Conservation (phyloP, 1,284 basidiomycete genomes). For the Rhizoctonia solani region DNA sequence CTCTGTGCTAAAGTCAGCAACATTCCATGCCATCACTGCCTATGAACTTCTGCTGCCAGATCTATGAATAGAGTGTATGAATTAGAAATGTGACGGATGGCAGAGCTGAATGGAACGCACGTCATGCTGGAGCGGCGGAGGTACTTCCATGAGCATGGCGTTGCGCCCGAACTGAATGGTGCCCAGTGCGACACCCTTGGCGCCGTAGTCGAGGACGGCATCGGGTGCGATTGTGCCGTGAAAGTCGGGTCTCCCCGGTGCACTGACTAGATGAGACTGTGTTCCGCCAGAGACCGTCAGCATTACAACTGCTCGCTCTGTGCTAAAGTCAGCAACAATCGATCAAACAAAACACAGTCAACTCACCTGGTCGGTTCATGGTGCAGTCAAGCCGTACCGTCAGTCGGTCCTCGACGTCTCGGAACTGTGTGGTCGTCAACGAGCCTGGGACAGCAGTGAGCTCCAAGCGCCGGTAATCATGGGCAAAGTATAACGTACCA, state of each 20-base stretch:
- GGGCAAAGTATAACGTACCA: slow-evolving; percentile 1
- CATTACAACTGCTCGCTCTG: background rate
- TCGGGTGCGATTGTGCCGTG: slow-evolving; percentile 26
- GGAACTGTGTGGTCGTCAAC: slow-evolving; percentile 30
- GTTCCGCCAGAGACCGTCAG: slow-evolving; percentile 31
- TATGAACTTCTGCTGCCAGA: slow-evolving; percentile 28
- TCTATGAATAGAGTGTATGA: background rate
- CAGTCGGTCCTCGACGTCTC: slow-evolving; percentile 28
- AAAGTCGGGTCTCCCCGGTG: slow-evolving; percentile 27
- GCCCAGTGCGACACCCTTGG: slow-evolving; percentile 25
- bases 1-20: background rate
- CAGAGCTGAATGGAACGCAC: background rate
- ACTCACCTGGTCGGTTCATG: slow-evolving; percentile 28
- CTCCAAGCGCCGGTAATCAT: slow-evolving; percentile 3
- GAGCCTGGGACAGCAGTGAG: slow-evolving; percentile 1
- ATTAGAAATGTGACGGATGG: background rate
- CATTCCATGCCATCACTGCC: slow-evolving; percentile 30
- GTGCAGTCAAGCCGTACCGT: slow-evolving; percentile 31
- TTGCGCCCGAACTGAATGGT: slow-evolving; percentile 26
- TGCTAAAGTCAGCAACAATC: background rate
- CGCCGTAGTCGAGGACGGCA: slow-evolving; percentile 30
- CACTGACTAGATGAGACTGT: slow-evolving; percentile 23
- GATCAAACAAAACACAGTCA: background rate
- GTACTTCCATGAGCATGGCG: slow-evolving; percentile 33
- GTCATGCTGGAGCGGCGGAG: slow-evolving; percentile 26